Conservation (phyloP, 1,139 yeast species). For the Hanseniaspora sp. region DNA sequence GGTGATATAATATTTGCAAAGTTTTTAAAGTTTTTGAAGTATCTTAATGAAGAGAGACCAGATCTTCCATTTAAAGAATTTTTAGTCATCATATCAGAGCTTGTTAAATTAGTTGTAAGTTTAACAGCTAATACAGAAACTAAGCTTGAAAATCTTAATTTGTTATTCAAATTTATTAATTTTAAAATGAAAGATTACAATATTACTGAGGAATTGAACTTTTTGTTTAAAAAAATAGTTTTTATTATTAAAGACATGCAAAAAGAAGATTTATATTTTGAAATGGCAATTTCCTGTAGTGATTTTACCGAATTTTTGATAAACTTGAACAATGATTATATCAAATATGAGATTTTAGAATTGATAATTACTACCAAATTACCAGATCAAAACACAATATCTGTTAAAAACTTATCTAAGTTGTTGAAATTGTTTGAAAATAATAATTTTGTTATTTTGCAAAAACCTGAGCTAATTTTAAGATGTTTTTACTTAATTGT, state of each 20-base stretch:
- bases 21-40: slow-evolving; percentile 56
- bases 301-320: slow-evolving; percentile 18
- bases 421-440: slow-evolving; percentile 4
- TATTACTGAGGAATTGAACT: slow-evolving; percentile 19
- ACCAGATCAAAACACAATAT: not conserved
- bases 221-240: slow-evolving; percentile 53
- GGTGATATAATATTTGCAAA: slow-evolving; percentile 38
- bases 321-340: slow-evolving; percentile 19
- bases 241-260: slow-evolving; percentile 32
- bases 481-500: slow-evolving; percentile 5
- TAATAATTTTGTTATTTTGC: not conserved
- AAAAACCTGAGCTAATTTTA: slow-evolving; percentile 10
- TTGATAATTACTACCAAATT: not conserved
- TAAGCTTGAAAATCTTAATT: slow-evolving; percentile 49
- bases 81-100: slow-evolving; percentile 52
- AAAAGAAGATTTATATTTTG: slow-evolving; percentile 16
- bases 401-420: not conserved
- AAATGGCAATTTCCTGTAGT: slow-evolving; percentile 14
- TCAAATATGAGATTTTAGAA: slow-evolving; percentile 19
- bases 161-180: slow-evolving; percentile 48
- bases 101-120: slow-evolving; percentile 43
- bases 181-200: slow-evolving; percentile 35
- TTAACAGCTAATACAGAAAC: slow-evolving; percentile 45
- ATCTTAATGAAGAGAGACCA: slow-evolving; percentile 46
- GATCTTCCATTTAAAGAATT: slow-evolving; percentile 57